Percentiles rank a stretch among this genome's conserved stretches.
Conservation (phyloP, 306 rosid genomes). For the Cicer cuneatum region DNA sequence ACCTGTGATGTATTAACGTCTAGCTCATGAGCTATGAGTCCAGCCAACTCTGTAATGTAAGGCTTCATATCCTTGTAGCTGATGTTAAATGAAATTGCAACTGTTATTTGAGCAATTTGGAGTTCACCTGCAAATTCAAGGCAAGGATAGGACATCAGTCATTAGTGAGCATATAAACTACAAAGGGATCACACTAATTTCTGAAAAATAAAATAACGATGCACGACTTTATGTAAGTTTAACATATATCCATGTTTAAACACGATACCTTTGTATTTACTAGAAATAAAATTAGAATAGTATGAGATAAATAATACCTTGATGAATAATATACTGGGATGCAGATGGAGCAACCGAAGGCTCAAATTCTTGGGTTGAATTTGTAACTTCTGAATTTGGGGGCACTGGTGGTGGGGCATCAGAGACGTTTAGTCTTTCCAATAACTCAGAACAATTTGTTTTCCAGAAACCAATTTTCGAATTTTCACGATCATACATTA, state of each 20-base stretch:
- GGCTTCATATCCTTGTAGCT: conserved; percentile 75
- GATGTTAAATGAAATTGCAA: conserved; percentile 67
- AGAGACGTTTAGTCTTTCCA: conserved; percentile 73
- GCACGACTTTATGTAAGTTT: conserved; percentile 15
- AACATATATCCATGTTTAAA: conserved; percentile 29
- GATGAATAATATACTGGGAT: conserved; percentile 51
- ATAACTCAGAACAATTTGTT: conserved; percentile 95
- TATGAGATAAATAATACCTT: conserved; percentile 57
- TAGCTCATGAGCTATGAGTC: conserved; percentile 74
- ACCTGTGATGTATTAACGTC: conserved; percentile 82
- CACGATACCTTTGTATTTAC: conserved; percentile 15
- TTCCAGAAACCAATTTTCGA: conserved; percentile 93
- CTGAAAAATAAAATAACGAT: conserved; percentile 8
- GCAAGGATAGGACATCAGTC: conserved; percentile 33
- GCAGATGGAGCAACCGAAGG: conserved; percentile 73
- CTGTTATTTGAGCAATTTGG: conserved; percentile 68
- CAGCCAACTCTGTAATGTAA: conserved; percentile 62
- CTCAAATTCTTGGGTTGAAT: conserved; percentile 43
- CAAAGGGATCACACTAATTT: conserved; percentile 23
- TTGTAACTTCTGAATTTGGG: conserved; percentile 52
- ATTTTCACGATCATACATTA: conserved; percentile 82
- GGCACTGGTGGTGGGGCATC: conserved; percentile 61
- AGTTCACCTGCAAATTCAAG: conserved; percentile 64
- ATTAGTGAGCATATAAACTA: conserved; percentile 34
- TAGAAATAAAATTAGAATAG: conserved; percentile 20